Evolutionary conservation across 176 grass and related monocot species (phyloP), one percentile per base, ranked within the genome.

Genomic region (Aegilops tauschii): DNA sequence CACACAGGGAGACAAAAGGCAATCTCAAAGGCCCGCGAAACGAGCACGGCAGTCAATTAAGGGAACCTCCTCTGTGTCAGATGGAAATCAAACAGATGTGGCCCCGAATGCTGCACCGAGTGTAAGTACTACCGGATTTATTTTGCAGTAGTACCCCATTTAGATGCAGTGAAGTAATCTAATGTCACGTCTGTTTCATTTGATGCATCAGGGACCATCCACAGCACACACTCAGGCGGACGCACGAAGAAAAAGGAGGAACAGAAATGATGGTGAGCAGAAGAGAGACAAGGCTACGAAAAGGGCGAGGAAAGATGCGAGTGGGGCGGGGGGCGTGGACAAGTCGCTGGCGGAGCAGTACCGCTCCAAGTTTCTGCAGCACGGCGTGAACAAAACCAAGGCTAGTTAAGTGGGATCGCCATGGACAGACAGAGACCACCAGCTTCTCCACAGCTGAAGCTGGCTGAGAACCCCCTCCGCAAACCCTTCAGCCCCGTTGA

Each of bases 311-410:
- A 86, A 87, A 69, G 80, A 79, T 13, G 87, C 82, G 6, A 64
- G 83, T 12, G 87, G 68, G 10, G 82, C 72, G 14, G 90, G 86
- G 39, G 87, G 91, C 8, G 86, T 93, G 14, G 92, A 99, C 80
- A 96, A 99, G 29, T 88, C 72, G 8, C 80, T 94, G 27, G 87
- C 87, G 49, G 94, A 91, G 61, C 88, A 94, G 49, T 96, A 99
- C 65, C 90, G 90, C 37, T 93, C 92, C 42, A 94, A 94, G 68
- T 99, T 99, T 79, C 89, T 83, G 80, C 82, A 86, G 20, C 89
- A 84, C 34, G 87, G 80, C 31, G 49, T 84, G 20, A 90, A 68
- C 65, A 92, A 94, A 30, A 49, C 67, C 45, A 89, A 96, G 69
- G 82, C 78, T 87, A 84, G 77, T 78, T 73, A 54, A 68, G 65